Evolutionary conservation across 2,329 filamentous ascomycete species (phyloP), one percentile per base, ranked within the genome.

Genomic region (Pseudopithomyces maydicus): DNA sequence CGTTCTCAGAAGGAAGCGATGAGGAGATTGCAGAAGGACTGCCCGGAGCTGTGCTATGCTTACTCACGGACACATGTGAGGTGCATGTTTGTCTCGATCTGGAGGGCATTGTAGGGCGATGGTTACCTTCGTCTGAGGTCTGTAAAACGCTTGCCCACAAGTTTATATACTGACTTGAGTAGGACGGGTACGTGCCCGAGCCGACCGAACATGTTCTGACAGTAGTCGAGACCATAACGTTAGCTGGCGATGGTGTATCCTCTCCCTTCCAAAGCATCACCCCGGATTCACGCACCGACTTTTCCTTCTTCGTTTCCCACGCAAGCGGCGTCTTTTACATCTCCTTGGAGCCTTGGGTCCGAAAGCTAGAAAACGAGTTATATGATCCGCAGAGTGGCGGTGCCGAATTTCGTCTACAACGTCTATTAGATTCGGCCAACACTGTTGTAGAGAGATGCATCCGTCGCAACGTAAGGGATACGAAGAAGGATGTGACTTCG

Each of bases 21-120:
- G 81, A 81, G 42, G 76, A 77, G 14, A 74, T 74, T 15, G 78
- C 78, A 5, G 77, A 82, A 53, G 82, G 81, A 5, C 65, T 87
- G 19, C 85, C 85, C 3, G 80, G 82, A 26, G 84, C 84, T 2
- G 77, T 86, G 11, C 77, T 89, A 6, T 87, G 84, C 65, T 70
- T 89, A 10, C 78, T 84, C 15, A 87, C 84, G 2, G 80, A 79
- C 33, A 80, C 78, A 20, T 82, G 82, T 43, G 79, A 83, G 53
- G 77, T 88, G 7, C 83, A 87, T 60, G 71, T 88, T 32, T 87
- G 83, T 58, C 77, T 89, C 26, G 84, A 88, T 62, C 70, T 88
- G 32, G 83, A 87, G 49, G 86, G 85, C 0, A 80, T 89, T 2
- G 81, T 87, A 62, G 86, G 84, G 7, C 83, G 85, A 64, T 89